phyloP scores from a whole-genome alignment of 1,284 basidiomycete genomes.

The Moesziomyces parantarcticus region DNA sequence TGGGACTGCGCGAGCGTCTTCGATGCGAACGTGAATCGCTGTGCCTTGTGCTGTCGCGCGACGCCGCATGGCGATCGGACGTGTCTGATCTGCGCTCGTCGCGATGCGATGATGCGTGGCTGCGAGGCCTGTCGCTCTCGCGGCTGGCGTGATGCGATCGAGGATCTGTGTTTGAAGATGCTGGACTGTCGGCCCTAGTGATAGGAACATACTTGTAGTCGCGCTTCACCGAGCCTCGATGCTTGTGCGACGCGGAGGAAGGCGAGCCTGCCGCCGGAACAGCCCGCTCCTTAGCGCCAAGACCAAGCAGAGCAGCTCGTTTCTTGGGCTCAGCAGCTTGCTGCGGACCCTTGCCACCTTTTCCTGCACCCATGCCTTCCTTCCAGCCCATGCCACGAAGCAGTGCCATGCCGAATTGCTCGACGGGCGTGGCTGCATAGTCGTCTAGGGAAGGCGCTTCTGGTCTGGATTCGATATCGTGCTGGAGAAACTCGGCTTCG shows the following conservation, averaged over 20 bases:
- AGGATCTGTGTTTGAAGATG: constrained; percentile 1
- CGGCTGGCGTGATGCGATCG: constrained; percentile 25
- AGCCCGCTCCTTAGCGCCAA: constrained; percentile 63
- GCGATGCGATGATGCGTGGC: constrained; percentile 17
- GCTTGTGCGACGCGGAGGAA: constrained; percentile 70
- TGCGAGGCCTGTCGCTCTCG: constrained; percentile 5
- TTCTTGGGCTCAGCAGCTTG: constrained; percentile 59
- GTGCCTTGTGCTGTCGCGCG: constrained; percentile 1
- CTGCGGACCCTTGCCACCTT: constrained; percentile 55
- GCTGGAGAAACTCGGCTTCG: constrained; percentile 54
- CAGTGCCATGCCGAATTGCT: constrained; percentile 91
- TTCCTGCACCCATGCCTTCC: constrained; percentile 77
- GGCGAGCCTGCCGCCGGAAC: constrained; percentile 4
- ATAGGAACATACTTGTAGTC: constrained; percentile 81
- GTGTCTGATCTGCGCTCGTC: constrained; percentile 36
- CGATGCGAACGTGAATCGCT: constrained; percentile 37
- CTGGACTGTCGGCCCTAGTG: constrained; percentile 72
- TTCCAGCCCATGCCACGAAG: constrained; percentile 97
- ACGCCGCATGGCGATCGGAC: constrained; percentile 33
- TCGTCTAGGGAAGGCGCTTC: constrained; percentile 78
- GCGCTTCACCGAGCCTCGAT: constrained; percentile 68
- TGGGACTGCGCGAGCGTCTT: constrained; percentile 22
- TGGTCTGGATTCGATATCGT: constrained; percentile 59
- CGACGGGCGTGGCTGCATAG: constrained; percentile 89
- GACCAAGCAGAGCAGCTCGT: constrained; percentile 58